A percentile compares a stretch with the other conserved stretches of the same genome.
phyloP scores from a whole-genome alignment of 495 filamentous ascomycete genomes.

The Aspergillus indologenus region DNA sequence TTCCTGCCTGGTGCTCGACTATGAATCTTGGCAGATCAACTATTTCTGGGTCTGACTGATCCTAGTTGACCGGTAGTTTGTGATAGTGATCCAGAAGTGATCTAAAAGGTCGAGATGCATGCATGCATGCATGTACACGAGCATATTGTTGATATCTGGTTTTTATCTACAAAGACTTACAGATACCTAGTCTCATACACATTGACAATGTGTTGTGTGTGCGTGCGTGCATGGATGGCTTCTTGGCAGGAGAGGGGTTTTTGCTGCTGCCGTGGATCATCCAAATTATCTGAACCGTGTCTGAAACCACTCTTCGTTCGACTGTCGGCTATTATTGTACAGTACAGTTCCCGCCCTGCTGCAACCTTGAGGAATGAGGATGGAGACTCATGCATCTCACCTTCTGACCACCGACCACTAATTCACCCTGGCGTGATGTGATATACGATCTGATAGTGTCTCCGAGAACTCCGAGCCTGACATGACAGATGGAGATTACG shows the following conservation, averaged over 20 bases:
- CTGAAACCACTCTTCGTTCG: neutral
- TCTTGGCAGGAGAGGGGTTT: constrained; percentile 2
- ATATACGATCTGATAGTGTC: neutral
- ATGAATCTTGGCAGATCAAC: neutral
- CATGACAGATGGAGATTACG: constrained; percentile 6
- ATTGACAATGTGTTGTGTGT: neutral
- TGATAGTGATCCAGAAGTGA: neutral
- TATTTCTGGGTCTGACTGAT: neutral
- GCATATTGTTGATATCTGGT: neutral
- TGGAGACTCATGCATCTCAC: neutral
- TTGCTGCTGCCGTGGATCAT: constrained; percentile 1
- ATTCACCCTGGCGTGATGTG: neutral
- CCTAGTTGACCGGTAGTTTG: neutral
- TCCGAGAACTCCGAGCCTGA: neutral
- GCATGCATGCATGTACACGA: too few species aligned
- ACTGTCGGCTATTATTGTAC: neutral
- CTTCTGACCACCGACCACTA: neutral
- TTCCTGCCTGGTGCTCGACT: neutral
- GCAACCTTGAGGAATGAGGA: neutral
- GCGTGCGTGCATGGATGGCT: neutral
- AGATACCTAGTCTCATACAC: neutral
- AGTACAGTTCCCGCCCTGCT: neutral
- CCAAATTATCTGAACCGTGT: neutral
- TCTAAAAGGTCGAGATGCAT: neutral
- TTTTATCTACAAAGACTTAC: too few species aligned